Evolutionary conservation across 1,139 yeast species (phyloP), one percentile per base, ranked within the genome.

Genomic region (Geotrichum restrictum): DNA sequence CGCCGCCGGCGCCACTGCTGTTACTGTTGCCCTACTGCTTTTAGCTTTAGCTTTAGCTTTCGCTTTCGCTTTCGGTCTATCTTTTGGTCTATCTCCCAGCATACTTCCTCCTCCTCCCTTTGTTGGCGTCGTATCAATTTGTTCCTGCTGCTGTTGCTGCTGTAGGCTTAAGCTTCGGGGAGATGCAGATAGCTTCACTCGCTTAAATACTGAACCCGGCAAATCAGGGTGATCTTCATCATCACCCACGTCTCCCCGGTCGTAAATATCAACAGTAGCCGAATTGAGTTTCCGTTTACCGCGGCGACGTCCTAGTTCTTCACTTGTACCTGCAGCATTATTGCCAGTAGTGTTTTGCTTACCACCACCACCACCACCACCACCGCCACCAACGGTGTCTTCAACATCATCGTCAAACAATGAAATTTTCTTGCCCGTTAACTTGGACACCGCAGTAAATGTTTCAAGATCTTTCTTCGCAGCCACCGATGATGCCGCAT

Each of bases 191-290:
- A 42, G 40, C 32, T 51, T 59, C 29, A 56, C 56, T 24, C 62
- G 51, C 37, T 60, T 59, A 53, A 61, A 61, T 33, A 57, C 49
- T 2, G 61, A 60, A n/a, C 57, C 59, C 5, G 62, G 61, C 24
- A 49, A 51, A 41, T 59, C 61, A 3, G 60, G 59, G 40, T 58
- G 55, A 38, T 59, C 59, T 14, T 56, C 58, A 29, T 60, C 62
- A 10, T 24, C 29, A 8, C 29, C 7, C 29, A 5, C 29, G 8
- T 24, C 29, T 3, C 21, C 48, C 4, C 32, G 21, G 18, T 45
- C 41, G 14, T 37, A 16, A 18, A 27, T 36, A n/a, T 41, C 45
- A n/a, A 41, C 29, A 13, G 18, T 41, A 14, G 51, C 39, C 4
- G 39, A n/a, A 21, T 48, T 48, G n/a, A 48, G 47, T 19, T 41